Evolutionary conservation across 1,284 basidiomycete genomes (phyloP).

Genomic region (Ustilago sp.): DNA sequence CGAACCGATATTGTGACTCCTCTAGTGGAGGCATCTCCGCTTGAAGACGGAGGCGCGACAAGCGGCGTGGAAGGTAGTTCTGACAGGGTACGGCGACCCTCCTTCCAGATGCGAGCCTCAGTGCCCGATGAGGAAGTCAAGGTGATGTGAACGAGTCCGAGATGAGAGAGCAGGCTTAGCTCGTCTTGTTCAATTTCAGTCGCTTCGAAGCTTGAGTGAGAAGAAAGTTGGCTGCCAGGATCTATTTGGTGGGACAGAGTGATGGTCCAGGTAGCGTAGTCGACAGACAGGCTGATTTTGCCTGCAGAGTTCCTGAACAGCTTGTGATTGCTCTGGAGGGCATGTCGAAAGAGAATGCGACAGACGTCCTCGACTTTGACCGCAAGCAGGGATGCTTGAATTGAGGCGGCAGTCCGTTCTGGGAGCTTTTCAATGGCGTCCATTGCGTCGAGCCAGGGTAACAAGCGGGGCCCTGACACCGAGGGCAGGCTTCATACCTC

Average conservation of each 20-base stretch:
- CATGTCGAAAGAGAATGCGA: slow-evolving; percentile 22
- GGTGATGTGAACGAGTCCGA: slow-evolving; percentile 20
- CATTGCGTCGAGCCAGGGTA: slow-evolving; percentile 1
- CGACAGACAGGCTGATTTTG: slow-evolving; percentile 9
- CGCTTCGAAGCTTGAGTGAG: neutral
- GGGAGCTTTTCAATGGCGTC: slow-evolving; percentile 20
- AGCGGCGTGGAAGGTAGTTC: neutral
- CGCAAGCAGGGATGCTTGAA: slow-evolving; percentile 25
- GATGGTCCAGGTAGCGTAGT: slow-evolving; percentile 33
- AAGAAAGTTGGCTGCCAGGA: slow-evolving; percentile 7
- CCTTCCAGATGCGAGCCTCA: slow-evolving; percentile 12
- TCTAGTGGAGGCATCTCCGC: neutral
- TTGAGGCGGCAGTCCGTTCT: slow-evolving; percentile 15
- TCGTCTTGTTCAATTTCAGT: neutral
- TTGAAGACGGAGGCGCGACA: neutral
- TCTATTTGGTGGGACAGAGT: slow-evolving; percentile 14
- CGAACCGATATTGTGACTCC: slow-evolving; percentile 15
- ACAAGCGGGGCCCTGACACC: neutral
- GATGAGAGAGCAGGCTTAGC: slow-evolving; percentile 15
- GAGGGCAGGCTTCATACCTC: neutral
- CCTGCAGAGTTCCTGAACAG: slow-evolving; percentile 10
- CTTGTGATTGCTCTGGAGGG: neutral
- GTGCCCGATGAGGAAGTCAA: slow-evolving; percentile 5
- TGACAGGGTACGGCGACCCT: slow-evolving; percentile 10
- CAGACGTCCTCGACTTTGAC: slow-evolving; percentile 31